Base-by-base conservation (phyloP, 352 stramenopile genomes). In the Blastocystis sp. region DNA sequence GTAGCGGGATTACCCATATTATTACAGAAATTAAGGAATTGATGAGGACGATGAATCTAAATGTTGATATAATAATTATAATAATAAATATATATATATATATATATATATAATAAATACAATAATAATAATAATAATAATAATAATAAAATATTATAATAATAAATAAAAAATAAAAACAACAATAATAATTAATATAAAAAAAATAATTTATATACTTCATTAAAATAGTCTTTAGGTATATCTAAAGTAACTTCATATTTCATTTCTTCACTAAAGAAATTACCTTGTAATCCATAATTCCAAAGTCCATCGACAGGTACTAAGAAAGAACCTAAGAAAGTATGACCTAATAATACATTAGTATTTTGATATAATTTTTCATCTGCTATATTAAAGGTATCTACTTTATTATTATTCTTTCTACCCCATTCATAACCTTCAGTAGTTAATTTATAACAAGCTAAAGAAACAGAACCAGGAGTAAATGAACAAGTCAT, bases 221-320 rank as follows among this genome's bases (percentile, higher is more conserved):
- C 25, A 58, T 94, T 79, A 74, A 98, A 99, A 68, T 96, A 99
- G 56, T 85, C 83, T 69, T 94, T 91, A n/a, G 92, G 92, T 67
- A 92, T 90, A 65, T 90, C 90, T 31, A 96, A 78, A 66, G 90
- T 93, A 31, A 99, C 72, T 65, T 80, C 75, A 68, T 97, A 98
- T 65, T 95, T 86, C 88, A 98, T 96, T 32, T 77, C 80, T 18
- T 77, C 79, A 46, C 83, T 93, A 77, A 95, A 88, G 69, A 95
- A 96, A 36, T 96, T 86, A 49, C 90, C 91, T 78, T 95, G 93
- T 67, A 99, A 97, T 68, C 98, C 98, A 75, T 96, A 98, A 73
- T 98, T 99, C 92, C 91, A 99, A 46, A 94, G 74, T 18, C 92
- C 83, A 58, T 94, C 84, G 42, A 94, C 83, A 4, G 92, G 91